These are phyloP conservation scores for Saraca asoca DNA, from an alignment of 331 rosid species.

Conservation along the genomic window DNA sequence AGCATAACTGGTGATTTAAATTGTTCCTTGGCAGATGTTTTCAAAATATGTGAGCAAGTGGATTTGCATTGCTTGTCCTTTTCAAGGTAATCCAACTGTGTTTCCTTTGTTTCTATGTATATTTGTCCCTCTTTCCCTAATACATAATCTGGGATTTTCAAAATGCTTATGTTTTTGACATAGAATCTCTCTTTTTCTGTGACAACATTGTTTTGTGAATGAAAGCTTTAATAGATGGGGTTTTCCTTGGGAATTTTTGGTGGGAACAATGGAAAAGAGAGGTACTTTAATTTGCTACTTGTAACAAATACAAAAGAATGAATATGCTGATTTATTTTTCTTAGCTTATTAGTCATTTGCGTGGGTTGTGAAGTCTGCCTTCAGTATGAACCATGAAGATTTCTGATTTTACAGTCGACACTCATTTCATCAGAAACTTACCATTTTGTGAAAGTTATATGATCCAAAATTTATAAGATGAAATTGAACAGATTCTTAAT, in stretches of 20 bases:
- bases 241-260: not conserved
- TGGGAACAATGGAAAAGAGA: not conserved
- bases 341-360: conserved; percentile 4
- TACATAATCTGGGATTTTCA: not conserved
- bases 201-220: not conserved
- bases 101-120: conserved; percentile 11
- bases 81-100: conserved; percentile 59
- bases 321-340: not conserved
- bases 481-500: conserved; percentile 25
- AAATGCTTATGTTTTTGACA: not conserved
- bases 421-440: conserved; percentile 16
- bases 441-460: conserved; percentile 12
- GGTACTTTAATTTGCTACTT: not conserved
- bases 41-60: conserved; percentile 82
- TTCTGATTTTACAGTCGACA: not conserved
- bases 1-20: conserved; percentile 33
- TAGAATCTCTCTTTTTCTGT: too few relatives aligned
- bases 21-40: conserved; percentile 62
- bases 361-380: not conserved
- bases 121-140: not conserved
- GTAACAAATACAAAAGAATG: conserved; percentile 6
- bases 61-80: conserved; percentile 88
- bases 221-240: not conserved
- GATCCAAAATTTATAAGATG: conserved; percentile 23
- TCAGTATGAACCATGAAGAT: not conserved